A percentile compares a stretch with the other conserved stretches of the same genome.
phyloP scores from a whole-genome alignment of 2,329 filamentous ascomycete genomes.

The Aspergillus sp. region DNA sequence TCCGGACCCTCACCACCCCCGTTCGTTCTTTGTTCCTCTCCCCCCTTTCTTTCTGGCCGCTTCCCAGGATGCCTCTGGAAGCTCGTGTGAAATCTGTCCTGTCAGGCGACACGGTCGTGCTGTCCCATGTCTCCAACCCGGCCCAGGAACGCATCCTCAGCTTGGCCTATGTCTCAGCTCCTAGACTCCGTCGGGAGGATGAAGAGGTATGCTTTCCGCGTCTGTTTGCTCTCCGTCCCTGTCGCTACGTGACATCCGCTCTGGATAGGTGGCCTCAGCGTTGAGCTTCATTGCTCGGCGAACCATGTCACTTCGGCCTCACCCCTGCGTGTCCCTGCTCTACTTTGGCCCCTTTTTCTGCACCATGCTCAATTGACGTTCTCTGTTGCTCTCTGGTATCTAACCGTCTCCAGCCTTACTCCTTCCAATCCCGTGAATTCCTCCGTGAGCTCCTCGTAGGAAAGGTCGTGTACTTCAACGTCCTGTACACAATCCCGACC shows the following conservation, averaged over 20 bases:
- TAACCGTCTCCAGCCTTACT: conserved; percentile 58
- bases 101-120: conserved; percentile 86
- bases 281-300: conserved; percentile 1
- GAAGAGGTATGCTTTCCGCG: conserved; percentile 63
- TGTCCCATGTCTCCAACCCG: conserved; percentile 78
- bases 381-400: background rate
- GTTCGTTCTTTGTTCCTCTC: conserved; percentile 4
- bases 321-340: background rate
- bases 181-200: conserved; percentile 80
- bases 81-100: conserved; percentile 88
- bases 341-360: background rate
- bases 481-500: conserved; percentile 83
- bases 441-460: conserved; percentile 80
- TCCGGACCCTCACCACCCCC: conserved; percentile 1
- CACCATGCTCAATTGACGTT: background rate
- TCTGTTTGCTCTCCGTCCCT: background rate
- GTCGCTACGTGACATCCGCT: background rate
- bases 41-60: conserved; percentile 10
- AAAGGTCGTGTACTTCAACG: conserved; percentile 79
- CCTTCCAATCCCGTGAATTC: conserved; percentile 92
- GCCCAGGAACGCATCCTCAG: conserved; percentile 81
- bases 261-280: conserved; percentile 19
- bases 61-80: conserved; percentile 43
- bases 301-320: background rate
- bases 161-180: conserved; percentile 87